Base-by-base conservation (phyloP, 768 basidiomycete species). In the Suillus subalutaceus region DNA sequence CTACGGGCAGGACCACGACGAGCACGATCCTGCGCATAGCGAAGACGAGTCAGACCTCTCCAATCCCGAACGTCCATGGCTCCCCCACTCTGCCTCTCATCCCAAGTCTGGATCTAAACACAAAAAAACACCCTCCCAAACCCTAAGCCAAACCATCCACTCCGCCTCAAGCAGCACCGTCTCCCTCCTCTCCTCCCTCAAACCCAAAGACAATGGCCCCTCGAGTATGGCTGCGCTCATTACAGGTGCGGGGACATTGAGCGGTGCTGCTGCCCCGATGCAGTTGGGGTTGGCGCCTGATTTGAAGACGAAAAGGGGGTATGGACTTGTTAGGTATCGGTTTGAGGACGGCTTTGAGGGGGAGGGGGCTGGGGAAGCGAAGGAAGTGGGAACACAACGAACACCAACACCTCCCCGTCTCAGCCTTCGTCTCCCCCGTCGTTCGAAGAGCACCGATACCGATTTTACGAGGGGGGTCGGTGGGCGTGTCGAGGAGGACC, bases 221-320 rank as follows among this genome's bases (percentile, higher is more conserved):
- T 41, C 71, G 26, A 63, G 71, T 18, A 64, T 69, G 66, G 91
- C 90, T 0, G 84, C 90, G 5, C 83, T 94, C 43, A 87, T 95
- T 26, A 85, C 89, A 8, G 87, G 88, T 65, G 88, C 91, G 0
- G 88, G 86, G 3, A 86, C 88, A 58, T 77, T 94, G 9, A 79
- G 84, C 2, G 91, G 90, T 20, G 84, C 84, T 3, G 86, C 87
- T 8, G 84, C 88, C 0, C 90, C 90, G 0, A 68, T 71, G 12
- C 77, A 81, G 53, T 77, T 70, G 60, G 79, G 79, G 35, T 81
- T 82, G 70, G 87, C 80, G 8, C 90, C 91, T 2, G 84, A 88
- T 68, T 71, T 90, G 44, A 83, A 52, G 52, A 52, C 16, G 23
- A 52, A 85, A 69, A 78, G 84, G 53, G 92, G 92, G 16, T 93